Evolutionary conservation across 805 yeast species (phyloP).

Genomic region (Lipomyces japonicus): DNA sequence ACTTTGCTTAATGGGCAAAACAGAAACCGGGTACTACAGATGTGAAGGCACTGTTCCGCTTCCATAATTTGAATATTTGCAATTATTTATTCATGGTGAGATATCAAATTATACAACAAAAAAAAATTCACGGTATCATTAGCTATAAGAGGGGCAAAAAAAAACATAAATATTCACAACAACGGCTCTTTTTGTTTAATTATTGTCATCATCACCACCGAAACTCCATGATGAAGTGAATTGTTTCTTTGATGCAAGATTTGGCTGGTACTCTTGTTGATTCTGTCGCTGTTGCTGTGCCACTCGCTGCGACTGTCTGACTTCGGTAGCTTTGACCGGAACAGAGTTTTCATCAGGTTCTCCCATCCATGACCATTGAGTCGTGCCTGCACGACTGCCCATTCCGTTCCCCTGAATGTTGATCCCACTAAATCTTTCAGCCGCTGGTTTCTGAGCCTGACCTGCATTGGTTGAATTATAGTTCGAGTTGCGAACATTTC

Average conservation of each 20-base stretch:
- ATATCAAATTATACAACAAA: not conserved
- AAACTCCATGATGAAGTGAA: constrained; percentile 24
- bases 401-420: constrained; percentile 25
- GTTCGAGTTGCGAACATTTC: not conserved
- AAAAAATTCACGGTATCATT: not conserved
- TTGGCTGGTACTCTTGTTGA: constrained; percentile 13
- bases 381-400: constrained; percentile 21
- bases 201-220: constrained; percentile 23
- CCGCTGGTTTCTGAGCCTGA: too few relatives aligned
- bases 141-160: not conserved
- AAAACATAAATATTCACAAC: not conserved
- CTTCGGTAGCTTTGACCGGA: not conserved
- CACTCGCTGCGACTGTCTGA: not conserved
- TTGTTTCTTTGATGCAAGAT: constrained; percentile 16
- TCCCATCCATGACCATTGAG: constrained; percentile 15
- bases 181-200: not conserved
- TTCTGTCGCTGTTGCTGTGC: not conserved
- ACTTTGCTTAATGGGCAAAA: constrained; percentile 20
- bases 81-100: not conserved
- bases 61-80: not conserved
- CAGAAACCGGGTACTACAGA: constrained; percentile 20
- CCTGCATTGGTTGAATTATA: not conserved
- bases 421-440: constrained; percentile 14
- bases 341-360: not conserved
- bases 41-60: constrained; percentile 9